A percentile compares a stretch with the other conserved stretches of the same genome.
These are phyloP conservation scores for Aspergillus ochraceus DNA, from an alignment of 2,329 filamentous ascomycete genomes.

Conservation along the genomic window DNA sequence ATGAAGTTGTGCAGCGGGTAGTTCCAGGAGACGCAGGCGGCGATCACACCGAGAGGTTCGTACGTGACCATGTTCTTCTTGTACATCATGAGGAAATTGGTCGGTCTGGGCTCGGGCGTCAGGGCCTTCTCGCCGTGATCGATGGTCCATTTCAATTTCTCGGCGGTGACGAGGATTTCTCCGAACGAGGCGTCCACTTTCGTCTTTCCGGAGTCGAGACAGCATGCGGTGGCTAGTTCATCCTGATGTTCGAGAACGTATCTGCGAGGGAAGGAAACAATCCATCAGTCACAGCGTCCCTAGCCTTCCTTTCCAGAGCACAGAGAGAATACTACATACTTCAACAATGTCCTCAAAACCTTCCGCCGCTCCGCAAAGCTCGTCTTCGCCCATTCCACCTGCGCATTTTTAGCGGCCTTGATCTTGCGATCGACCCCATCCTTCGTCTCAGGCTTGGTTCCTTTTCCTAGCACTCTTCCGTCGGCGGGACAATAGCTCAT, in stretches of 20 bases:
- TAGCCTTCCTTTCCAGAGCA: background rate
- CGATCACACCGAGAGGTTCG: constrained; percentile 89
- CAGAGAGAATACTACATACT: constrained; percentile 38
- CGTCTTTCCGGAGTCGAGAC: constrained; percentile 93
- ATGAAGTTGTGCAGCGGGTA: constrained; percentile 95
- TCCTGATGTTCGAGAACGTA: constrained; percentile 88
- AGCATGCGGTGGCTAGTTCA: constrained; percentile 79
- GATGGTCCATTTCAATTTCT: constrained; percentile 95
- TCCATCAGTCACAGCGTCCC: background rate
- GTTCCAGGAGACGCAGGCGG: constrained; percentile 95
- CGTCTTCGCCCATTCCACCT: constrained; percentile 74
- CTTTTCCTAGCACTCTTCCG: constrained; percentile 71
- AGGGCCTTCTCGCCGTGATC: constrained; percentile 84
- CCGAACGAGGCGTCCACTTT: constrained; percentile 91
- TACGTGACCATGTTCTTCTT: constrained; percentile 89
- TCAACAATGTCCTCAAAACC: constrained; percentile 78
- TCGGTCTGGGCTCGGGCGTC: constrained; percentile 69
- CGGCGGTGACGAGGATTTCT: constrained; percentile 88
- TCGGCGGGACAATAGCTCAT: constrained; percentile 72
- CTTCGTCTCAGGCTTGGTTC: constrained; percentile 68
- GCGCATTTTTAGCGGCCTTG: constrained; percentile 70
- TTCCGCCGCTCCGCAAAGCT: constrained; percentile 74
- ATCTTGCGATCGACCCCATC: constrained; percentile 79
- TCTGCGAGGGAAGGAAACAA: constrained; percentile 29
- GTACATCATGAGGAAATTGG: constrained; percentile 91